phyloP scores from a whole-genome alignment of 1,284 basidiomycete genomes.

The Tilletiopsis washingtonensis region DNA sequence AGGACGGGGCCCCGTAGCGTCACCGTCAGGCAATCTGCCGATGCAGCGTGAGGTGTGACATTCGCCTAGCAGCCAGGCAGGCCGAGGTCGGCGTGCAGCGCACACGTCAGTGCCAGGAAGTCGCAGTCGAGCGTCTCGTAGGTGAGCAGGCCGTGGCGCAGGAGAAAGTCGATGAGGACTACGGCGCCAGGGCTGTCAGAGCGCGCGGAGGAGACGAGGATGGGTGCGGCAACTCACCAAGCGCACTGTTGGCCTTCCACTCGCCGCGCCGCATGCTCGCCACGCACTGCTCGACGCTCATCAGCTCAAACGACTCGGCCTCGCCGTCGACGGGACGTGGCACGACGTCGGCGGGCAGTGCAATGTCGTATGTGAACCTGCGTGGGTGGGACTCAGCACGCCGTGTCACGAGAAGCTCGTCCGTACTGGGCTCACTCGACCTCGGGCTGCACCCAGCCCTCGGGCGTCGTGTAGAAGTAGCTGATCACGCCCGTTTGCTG shows the following conservation, averaged over 20 bases:
- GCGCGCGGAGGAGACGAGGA: neutral
- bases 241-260: constrained; percentile 80
- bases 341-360: constrained; percentile 48
- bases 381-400: too few species aligned
- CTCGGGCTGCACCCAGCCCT: constrained; percentile 48
- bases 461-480: constrained; percentile 59
- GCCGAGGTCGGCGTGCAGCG: too few species aligned
- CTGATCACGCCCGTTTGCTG: constrained; percentile 42
- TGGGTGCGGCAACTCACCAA: constrained; percentile 38
- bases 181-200: neutral
- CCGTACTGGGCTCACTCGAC: constrained; percentile 33
- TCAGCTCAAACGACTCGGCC: constrained; percentile 72
- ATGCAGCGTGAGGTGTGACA: too few species aligned
- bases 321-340: constrained; percentile 80
- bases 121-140: too few species aligned
- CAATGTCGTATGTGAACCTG: constrained; percentile 48
- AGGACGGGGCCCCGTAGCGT: too few species aligned
- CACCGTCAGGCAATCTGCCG: too few species aligned
- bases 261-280: constrained; percentile 50
- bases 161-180: constrained; percentile 74
- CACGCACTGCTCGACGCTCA: constrained; percentile 35
- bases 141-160: constrained; percentile 67
- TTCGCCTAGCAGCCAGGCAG: too few species aligned
- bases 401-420: too few species aligned
- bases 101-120: too few species aligned